Evolutionary conservation across 2,329 filamentous ascomycete species (phyloP).

Genomic region (Fusarium luffae): DNA sequence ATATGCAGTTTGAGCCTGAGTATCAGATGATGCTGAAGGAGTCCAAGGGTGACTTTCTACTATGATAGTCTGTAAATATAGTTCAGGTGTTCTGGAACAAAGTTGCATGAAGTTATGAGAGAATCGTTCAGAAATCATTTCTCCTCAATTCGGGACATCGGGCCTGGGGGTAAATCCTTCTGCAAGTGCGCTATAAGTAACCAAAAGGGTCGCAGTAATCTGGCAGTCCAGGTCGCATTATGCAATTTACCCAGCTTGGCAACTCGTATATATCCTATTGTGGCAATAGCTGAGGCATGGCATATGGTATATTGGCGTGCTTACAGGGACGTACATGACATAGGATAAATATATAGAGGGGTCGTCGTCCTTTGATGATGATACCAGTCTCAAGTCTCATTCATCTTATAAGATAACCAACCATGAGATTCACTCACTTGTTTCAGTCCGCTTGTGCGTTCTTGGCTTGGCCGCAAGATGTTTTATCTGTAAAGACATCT

Average conservation of each 20-base stretch:
- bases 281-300: neutral
- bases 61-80: neutral
- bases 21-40: slow-evolving; percentile 33
- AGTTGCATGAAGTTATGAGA: neutral
- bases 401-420: neutral
- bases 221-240: neutral
- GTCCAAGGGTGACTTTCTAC: slow-evolving; percentile 34
- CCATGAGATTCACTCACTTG: neutral
- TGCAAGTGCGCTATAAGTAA: neutral
- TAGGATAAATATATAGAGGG: neutral
- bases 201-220: neutral
- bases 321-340: neutral
- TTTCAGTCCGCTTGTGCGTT: neutral
- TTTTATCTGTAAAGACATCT: neutral
- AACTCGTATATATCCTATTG: neutral
- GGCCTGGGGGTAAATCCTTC: slow-evolving; percentile 9
- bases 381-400: neutral
- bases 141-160: neutral
- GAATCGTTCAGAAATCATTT: neutral
- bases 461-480: neutral
- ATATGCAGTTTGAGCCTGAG: slow-evolving; percentile 44
- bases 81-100: neutral
- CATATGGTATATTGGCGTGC: neutral
- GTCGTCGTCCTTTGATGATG: neutral
- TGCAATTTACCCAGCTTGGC: neutral